phyloP scores from a whole-genome alignment of 2,329 filamentous ascomycete genomes.

The Phaeosphaeria sp. region DNA sequence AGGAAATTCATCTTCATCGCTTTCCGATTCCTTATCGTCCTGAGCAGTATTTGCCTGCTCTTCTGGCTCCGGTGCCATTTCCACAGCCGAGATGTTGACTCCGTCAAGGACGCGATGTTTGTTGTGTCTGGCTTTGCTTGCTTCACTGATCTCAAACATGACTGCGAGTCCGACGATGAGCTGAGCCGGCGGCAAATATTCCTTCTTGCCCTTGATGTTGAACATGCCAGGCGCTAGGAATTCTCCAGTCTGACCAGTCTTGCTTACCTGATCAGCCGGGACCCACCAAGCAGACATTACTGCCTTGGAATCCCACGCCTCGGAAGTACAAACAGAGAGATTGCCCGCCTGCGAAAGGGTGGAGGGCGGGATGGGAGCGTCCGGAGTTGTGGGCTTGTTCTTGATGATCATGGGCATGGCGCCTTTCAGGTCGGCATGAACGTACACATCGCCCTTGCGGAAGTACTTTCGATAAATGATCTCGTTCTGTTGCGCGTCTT shows the following conservation, averaged over 20 bases:
- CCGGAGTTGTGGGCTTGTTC: constrained; percentile 77
- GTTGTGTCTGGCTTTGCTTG: constrained; percentile 80
- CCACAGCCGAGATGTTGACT: constrained; percentile 26
- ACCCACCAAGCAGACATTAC: constrained; percentile 98
- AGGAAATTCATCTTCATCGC: constrained; percentile 54
- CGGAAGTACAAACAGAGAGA: constrained; percentile 82
- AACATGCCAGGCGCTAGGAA: constrained; percentile 82
- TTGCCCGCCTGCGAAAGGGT: constrained; percentile 91
- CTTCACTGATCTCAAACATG: constrained; percentile 86
- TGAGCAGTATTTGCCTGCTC: constrained; percentile 24
- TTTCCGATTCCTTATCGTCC: constrained; percentile 30
- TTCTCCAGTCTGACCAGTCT: constrained; percentile 80
- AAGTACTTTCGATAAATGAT: constrained; percentile 87
- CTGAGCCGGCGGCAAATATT: constrained; percentile 86
- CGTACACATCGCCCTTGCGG: constrained; percentile 87
- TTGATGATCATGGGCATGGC: constrained; percentile 89
- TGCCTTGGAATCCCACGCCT: constrained; percentile 95
- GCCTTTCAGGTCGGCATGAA: constrained; percentile 87
- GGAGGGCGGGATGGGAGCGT: constrained; percentile 88
- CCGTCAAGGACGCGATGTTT: constrained; percentile 70
- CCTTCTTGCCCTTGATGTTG: constrained; percentile 84
- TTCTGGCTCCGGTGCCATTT: constrained; percentile 24
- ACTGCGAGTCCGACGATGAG: constrained; percentile 87
- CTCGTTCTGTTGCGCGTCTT: constrained; percentile 89
- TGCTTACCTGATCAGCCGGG: constrained; percentile 85